phyloP scores from a whole-genome alignment of 23 red algal genomes.

The Agarophyton chilense region DNA sequence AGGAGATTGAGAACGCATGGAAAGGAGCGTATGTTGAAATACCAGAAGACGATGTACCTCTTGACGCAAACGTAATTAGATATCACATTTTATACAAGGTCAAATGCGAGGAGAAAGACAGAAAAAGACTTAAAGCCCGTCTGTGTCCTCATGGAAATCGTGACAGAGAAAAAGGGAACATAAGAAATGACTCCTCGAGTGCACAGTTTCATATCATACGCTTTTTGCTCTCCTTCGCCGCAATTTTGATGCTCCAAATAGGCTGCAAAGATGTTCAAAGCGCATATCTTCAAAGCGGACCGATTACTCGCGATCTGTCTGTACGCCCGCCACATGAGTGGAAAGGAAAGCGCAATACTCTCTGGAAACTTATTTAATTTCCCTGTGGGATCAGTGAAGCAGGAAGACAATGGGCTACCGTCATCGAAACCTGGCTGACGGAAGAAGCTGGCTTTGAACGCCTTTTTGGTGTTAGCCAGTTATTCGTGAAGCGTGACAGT shows the following conservation, averaged over 20 bases:
- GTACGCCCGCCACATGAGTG: conserved; percentile 13
- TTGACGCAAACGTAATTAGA: background rate
- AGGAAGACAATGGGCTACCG: background rate
- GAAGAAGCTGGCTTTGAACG: background rate
- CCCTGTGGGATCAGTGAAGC: conserved; percentile 17
- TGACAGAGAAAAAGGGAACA: conserved; percentile 26
- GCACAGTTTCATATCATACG: conserved; percentile 5
- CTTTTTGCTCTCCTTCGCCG: background rate
- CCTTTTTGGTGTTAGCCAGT: background rate
- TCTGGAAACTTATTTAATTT: conserved; percentile 24
- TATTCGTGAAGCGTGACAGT: background rate
- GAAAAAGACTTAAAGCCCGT: conserved; percentile 1
- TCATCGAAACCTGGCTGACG: conserved; percentile 8
- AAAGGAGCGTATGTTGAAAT: conserved; percentile 6
- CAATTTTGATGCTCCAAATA: background rate
- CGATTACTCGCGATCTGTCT: background rate
- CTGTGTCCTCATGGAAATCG: background rate
- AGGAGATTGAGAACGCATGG: conserved; percentile 20
- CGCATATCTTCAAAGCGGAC: conserved; percentile 25
- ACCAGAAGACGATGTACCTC: background rate
- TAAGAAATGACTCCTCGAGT: background rate
- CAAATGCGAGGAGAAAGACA: background rate
- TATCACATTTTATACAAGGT: background rate
- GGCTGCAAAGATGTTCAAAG: conserved; percentile 8
- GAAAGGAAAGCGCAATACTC: background rate